A percentile compares a stretch with the other conserved stretches of the same genome.
These are phyloP conservation scores for Graphiopsis chlorocephala DNA, from an alignment of 2,329 filamentous ascomycete genomes.

Conservation along the genomic window DNA sequence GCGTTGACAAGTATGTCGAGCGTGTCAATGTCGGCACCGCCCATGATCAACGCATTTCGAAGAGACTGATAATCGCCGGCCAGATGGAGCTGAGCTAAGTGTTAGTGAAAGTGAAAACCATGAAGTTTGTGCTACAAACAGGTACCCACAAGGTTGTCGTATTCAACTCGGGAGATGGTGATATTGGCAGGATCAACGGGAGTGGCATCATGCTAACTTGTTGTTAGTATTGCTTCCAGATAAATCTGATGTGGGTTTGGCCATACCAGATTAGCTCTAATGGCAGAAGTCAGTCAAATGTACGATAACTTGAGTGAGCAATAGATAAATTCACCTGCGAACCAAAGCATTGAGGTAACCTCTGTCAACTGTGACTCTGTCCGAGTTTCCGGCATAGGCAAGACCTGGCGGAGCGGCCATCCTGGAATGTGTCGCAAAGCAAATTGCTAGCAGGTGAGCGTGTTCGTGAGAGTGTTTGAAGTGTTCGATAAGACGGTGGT, in stretches of 20 bases:
- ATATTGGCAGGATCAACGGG: constrained; percentile 36
- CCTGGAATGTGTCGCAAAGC: neutral
- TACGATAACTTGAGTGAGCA: constrained; percentile 11
- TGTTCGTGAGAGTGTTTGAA: neutral
- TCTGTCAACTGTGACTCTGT: constrained; percentile 57
- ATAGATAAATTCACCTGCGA: constrained; percentile 54
- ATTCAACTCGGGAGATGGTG: constrained; percentile 59
- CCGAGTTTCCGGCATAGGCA: constrained; percentile 15
- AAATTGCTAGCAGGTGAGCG: neutral
- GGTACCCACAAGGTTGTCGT: constrained; percentile 55
- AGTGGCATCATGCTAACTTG: neutral
- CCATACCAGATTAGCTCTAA: constrained; percentile 32
- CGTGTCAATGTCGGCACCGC: constrained; percentile 50
- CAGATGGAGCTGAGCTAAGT: constrained; percentile 33
- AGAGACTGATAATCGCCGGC: constrained; percentile 55
- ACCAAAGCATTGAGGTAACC: constrained; percentile 61
- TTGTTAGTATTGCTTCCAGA: neutral
- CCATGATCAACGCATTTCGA: constrained; percentile 48
- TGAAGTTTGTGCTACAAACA: neutral
- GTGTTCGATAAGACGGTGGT: constrained; percentile 9
- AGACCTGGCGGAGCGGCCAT: neutral
- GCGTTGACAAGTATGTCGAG: constrained; percentile 47
- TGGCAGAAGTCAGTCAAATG: neutral
- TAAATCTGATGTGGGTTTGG: neutral
- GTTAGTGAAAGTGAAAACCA: neutral